Conservation (phyloP, 345 rosid species). For the Populus alba region DNA sequence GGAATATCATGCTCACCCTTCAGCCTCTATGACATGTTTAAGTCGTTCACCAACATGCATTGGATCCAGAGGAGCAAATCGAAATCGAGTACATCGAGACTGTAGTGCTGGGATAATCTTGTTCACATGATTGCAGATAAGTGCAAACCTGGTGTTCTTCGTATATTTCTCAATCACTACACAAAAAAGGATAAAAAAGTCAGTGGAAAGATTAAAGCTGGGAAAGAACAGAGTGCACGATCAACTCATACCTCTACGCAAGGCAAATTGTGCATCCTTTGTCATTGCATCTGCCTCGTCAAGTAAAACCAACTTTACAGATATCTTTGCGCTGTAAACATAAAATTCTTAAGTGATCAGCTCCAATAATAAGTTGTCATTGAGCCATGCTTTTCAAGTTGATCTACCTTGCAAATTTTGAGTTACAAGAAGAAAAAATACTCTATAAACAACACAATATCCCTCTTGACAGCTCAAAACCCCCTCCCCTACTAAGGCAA, state of each 20-base stretch:
- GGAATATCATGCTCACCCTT: constrained; percentile 49
- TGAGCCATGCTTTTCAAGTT: neutral
- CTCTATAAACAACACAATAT: neutral
- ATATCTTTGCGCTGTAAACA: constrained; percentile 55
- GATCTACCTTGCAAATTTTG: neutral
- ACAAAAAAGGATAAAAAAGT: constrained; percentile 20
- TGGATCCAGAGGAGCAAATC: constrained; percentile 92
- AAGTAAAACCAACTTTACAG: constrained; percentile 83
- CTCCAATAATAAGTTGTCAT: neutral
- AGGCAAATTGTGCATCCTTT: constrained; percentile 96
- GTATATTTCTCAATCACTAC: constrained; percentile 96
- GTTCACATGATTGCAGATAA: constrained; percentile 91
- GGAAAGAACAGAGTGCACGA: neutral
- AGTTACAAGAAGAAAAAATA: neutral
- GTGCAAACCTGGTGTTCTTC: constrained; percentile 88
- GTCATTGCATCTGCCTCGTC: constrained; percentile 99
- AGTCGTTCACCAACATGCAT: constrained; percentile 70
- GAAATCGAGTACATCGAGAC: constrained; percentile 93
- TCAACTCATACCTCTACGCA: constrained; percentile 67
- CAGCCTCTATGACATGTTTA: constrained; percentile 72
- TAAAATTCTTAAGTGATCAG: constrained; percentile 4
- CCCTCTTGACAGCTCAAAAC: too few species aligned
- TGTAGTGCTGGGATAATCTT: constrained; percentile 97
- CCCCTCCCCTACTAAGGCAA: too few species aligned
- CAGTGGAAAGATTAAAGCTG: neutral